Percentiles rank a stretch among this genome's conserved stretches.
Evolutionary conservation across 2,329 filamentous ascomycete genomes (phyloP).

Genomic region (Pleoardoris graminearum): DNA sequence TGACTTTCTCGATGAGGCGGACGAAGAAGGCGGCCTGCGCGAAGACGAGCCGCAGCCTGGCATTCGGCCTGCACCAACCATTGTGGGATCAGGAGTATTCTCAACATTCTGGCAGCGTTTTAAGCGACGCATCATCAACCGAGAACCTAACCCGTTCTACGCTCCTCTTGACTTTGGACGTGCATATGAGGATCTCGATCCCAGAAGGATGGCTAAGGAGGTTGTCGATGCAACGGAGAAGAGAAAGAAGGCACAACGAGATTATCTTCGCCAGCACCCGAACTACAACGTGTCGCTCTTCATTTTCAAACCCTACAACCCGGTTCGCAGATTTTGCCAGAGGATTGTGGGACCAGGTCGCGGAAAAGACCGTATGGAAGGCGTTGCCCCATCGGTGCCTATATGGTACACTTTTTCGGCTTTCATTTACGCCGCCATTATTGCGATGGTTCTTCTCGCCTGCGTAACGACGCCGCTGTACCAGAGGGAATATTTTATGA

Average conservation of each 20-base stretch:
- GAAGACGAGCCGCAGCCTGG: slow-evolving; percentile 39
- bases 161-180: slow-evolving; percentile 73
- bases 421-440: slow-evolving; percentile 90
- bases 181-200: slow-evolving; percentile 78
- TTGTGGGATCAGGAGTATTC: slow-evolving; percentile 61
- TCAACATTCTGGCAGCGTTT: slow-evolving; percentile 66
- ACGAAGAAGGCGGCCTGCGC: slow-evolving; percentile 38
- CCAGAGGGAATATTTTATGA: slow-evolving; percentile 80
- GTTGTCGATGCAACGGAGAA: slow-evolving; percentile 81
- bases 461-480: slow-evolving; percentile 94
- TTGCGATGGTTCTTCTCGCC: slow-evolving; percentile 95
- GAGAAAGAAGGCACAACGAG: slow-evolving; percentile 83
- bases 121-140: slow-evolving; percentile 59
- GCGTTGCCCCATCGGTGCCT: slow-evolving; percentile 82
- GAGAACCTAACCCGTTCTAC: slow-evolving; percentile 94
- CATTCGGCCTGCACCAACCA: slow-evolving; percentile 45
- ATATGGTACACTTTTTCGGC: slow-evolving; percentile 94
- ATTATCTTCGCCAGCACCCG: slow-evolving; percentile 84
- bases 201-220: slow-evolving; percentile 85
- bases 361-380: slow-evolving; percentile 83
- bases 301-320: slow-evolving; percentile 78
- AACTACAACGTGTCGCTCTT: slow-evolving; percentile 92
- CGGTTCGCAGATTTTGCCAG: slow-evolving; percentile 81
- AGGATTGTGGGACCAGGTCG: slow-evolving; percentile 87
- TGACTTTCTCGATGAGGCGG: slow-evolving; percentile 84